Evolutionary conservation across 75 land plant species (phyloP).

Genomic region (Pinus tabuliformis): DNA sequence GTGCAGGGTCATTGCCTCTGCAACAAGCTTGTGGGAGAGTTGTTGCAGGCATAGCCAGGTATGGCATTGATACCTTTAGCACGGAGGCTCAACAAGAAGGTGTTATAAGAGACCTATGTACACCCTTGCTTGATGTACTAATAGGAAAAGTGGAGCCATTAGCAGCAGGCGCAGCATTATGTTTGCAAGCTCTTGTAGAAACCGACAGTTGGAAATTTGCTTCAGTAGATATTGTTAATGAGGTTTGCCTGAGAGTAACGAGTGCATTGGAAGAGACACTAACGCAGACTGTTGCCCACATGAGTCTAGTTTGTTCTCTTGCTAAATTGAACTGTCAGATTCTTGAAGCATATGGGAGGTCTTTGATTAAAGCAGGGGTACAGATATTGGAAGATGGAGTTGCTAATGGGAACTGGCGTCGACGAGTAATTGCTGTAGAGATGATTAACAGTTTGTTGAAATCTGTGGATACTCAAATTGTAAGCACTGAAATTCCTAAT

Average conservation of each 20-base stretch:
- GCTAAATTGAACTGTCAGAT: slow-evolving; percentile 44
- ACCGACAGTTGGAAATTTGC: slow-evolving; percentile 83
- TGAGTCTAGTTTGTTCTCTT: slow-evolving; percentile 71
- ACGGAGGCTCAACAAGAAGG: slow-evolving; percentile 44
- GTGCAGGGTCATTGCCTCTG: slow-evolving; percentile 76
- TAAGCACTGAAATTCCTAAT: slow-evolving; percentile 34
- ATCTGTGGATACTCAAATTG: slow-evolving; percentile 45
- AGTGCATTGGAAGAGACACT: slow-evolving; percentile 62
- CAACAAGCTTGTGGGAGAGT: slow-evolving; percentile 89
- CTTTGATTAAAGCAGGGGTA: slow-evolving; percentile 53
- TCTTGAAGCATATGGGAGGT: slow-evolving; percentile 55
- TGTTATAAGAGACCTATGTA: slow-evolving; percentile 56
- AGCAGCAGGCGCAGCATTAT: slow-evolving; percentile 82
- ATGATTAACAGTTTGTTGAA: slow-evolving; percentile 63
- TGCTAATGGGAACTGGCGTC: slow-evolving; percentile 57
- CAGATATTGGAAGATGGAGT: slow-evolving; percentile 37
- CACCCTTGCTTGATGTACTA: slow-evolving; percentile 63
- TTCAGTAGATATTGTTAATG: slow-evolving; percentile 59
- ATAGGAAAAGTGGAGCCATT: slow-evolving; percentile 60
- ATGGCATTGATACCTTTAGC: slow-evolving; percentile 61
- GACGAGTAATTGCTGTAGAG: slow-evolving; percentile 59
- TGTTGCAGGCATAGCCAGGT: slow-evolving; percentile 72
- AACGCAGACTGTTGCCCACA: slow-evolving; percentile 67
- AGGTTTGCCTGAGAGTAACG: slow-evolving; percentile 53
- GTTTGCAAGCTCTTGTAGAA: slow-evolving; percentile 86